Conservation (phyloP, 2,329 filamentous ascomycete genomes). For the Dichotomopilus funicola region DNA sequence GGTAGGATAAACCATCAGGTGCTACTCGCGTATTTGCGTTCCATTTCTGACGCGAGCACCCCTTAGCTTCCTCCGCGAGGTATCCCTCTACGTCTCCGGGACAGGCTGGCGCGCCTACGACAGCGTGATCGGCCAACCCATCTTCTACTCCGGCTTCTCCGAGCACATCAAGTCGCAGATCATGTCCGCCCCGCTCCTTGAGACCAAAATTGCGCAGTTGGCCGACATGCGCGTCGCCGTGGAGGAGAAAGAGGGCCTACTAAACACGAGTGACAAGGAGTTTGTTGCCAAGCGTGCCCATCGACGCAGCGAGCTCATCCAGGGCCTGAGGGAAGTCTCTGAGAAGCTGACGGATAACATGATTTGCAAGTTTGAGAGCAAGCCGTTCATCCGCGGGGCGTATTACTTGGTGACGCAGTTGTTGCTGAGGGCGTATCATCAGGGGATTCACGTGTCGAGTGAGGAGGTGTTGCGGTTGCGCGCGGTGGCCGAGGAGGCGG, state of each 20-base stretch:
- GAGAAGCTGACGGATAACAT: conserved; percentile 86
- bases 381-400: conserved; percentile 81
- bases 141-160: conserved; percentile 88
- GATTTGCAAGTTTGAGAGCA: conserved; percentile 99
- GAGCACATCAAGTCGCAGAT: conserved; percentile 82
- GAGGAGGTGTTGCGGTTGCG: conserved; percentile 83
- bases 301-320: conserved; percentile 59
- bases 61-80: conserved; percentile 77
- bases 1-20: conserved; percentile 32
- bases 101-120: conserved; percentile 96
- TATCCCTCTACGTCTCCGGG: conserved; percentile 87
- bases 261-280: conserved; percentile 51
- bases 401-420: conserved; percentile 88
- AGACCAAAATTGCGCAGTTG: conserved; percentile 66
- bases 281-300: conserved; percentile 47
- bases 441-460: conserved; percentile 93
- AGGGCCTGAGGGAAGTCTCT: conserved; percentile 69
- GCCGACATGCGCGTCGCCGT: conserved; percentile 66
- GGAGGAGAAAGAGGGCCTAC: conserved; percentile 68
- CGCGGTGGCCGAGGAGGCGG: conserved; percentile 74
- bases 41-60: neutral
- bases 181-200: conserved; percentile 67
- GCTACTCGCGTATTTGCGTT: neutral
- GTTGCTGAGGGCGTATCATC: conserved; percentile 87
- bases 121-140: conserved; percentile 78